A percentile compares a stretch with the other conserved stretches of the same genome.
These are phyloP conservation scores for Hymenoscyphus salicellus DNA, from an alignment of 2,329 filamentous ascomycete genomes.

Conservation along the genomic window DNA sequence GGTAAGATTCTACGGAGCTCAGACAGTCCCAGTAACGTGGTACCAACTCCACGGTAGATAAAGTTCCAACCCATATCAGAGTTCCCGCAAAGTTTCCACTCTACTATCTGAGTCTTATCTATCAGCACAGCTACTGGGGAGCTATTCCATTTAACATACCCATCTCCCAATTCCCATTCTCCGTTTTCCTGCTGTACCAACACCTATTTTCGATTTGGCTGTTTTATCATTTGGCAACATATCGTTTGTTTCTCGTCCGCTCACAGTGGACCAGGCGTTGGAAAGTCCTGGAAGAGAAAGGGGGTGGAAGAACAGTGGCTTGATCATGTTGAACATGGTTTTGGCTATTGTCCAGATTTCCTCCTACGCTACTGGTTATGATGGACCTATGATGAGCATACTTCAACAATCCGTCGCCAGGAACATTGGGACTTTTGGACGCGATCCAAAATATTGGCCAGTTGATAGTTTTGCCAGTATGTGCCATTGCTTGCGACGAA, in stretches of 20 bases:
- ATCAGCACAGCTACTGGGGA: not conserved
- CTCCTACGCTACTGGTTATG: constrained; percentile 30
- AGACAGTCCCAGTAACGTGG: not conserved
- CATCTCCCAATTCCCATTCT: not conserved
- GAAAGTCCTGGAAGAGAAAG: constrained; percentile 15
- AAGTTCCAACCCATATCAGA: not conserved
- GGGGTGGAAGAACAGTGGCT: constrained; percentile 27
- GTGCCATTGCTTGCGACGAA: constrained; percentile 24
- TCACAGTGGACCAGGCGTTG: constrained; percentile 21
- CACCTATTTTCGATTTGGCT: not conserved
- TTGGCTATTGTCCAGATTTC: constrained; percentile 28
- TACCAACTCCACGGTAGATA: not conserved
- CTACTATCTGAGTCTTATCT: not conserved
- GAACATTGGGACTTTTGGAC: constrained; percentile 25
- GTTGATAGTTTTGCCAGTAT: constrained; percentile 27
- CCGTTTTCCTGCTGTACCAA: not conserved
- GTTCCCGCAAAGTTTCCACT: not conserved
- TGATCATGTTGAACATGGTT: constrained; percentile 29
- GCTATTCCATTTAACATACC: not conserved
- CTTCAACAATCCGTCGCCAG: constrained; percentile 35
- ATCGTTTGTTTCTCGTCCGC: constrained; percentile 8
- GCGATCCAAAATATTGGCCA: constrained; percentile 32
- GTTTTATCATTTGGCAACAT: not conserved
- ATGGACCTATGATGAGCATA: constrained; percentile 36
- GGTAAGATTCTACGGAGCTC: not conserved